Evolutionary conservation across 129 eudicot genomes (phyloP).

Genomic region (Lactuca sativa): DNA sequence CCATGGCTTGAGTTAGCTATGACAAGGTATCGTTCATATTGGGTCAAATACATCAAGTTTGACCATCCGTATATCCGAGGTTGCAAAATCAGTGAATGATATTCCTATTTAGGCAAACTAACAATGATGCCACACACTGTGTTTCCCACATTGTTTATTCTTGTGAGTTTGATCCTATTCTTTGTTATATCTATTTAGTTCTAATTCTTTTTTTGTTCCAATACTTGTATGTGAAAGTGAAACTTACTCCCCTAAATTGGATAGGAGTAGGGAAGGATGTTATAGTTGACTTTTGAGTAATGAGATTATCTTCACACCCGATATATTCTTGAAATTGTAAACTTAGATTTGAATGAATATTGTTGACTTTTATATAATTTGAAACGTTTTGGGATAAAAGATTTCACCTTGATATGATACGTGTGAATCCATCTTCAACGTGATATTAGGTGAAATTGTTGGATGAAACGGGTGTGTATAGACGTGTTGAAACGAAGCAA

Average conservation of each 20-base stretch:
- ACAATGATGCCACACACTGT: not conserved
- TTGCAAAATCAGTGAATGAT: conserved; percentile 71
- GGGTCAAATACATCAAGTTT: conserved; percentile 87
- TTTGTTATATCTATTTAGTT: conserved; percentile 24
- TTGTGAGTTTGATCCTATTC: conserved; percentile 32
- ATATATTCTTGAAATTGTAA: conserved; percentile 8
- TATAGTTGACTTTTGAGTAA: conserved; percentile 23
- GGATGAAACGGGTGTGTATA: not conserved
- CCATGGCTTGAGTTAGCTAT: conserved; percentile 98
- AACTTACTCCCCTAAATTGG: conserved; percentile 22
- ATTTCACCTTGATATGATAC: conserved; percentile 10
- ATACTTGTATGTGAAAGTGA: conserved; percentile 21
- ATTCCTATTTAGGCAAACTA: no score
- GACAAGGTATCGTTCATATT: conserved; percentile 84
- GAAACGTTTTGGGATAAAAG: not conserved
- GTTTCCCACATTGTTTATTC: conserved; percentile 38
- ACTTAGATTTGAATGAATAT: not conserved
- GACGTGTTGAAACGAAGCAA: conserved; percentile 3
- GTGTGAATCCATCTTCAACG: not conserved
- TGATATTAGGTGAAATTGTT: conserved; percentile 1
- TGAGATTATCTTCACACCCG: not conserved
- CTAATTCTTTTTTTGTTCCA: conserved; percentile 4
- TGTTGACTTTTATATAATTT: not conserved
- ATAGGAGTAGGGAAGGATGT: conserved; percentile 32
- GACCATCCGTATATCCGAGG: conserved; percentile 73